Evolutionary conservation across 805 yeast species (phyloP).

Genomic region (Wickerhamomyces bovis): DNA sequence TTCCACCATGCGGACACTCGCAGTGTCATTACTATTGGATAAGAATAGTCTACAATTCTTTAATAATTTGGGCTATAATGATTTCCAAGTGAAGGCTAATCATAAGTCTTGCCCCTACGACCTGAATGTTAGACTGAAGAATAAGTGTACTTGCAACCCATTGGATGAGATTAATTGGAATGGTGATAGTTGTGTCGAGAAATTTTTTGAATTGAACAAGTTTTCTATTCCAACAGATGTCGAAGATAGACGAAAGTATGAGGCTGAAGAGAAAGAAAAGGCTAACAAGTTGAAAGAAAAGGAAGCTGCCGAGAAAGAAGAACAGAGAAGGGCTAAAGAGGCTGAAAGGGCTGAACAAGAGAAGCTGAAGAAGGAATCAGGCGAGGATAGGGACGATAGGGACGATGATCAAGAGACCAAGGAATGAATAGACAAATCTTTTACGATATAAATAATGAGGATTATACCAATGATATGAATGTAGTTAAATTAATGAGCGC

Average conservation of each 20-base stretch:
- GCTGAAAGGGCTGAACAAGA: conserved; percentile 3
- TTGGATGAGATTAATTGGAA: conserved; percentile 66
- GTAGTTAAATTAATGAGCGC: not conserved
- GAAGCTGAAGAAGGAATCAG: not conserved
- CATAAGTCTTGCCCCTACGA: conserved; percentile 60
- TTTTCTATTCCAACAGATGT: conserved; percentile 12
- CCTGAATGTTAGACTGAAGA: conserved; percentile 43
- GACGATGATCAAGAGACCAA: not conserved
- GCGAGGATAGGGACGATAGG: not conserved
- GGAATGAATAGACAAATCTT: not conserved
- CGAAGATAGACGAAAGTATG: not conserved
- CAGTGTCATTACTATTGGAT: conserved; percentile 66
- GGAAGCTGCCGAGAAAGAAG: conserved; percentile 1
- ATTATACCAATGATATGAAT: not conserved
- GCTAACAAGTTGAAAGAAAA: not conserved
- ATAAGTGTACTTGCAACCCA: conserved; percentile 72
- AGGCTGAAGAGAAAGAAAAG: not conserved
- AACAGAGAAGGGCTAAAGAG: conserved; percentile 9
- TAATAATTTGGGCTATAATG: conserved; percentile 74
- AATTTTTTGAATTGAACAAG: conserved; percentile 39
- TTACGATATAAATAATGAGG: not conserved
- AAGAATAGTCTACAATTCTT: conserved; percentile 64
- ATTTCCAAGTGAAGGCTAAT: conserved; percentile 46
- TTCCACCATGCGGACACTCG: conserved; percentile 82
- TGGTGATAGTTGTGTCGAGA: conserved; percentile 51